phyloP scores from a whole-genome alignment of 352 stramenopile genomes.

The Globisporangium recalcitrans region DNA sequence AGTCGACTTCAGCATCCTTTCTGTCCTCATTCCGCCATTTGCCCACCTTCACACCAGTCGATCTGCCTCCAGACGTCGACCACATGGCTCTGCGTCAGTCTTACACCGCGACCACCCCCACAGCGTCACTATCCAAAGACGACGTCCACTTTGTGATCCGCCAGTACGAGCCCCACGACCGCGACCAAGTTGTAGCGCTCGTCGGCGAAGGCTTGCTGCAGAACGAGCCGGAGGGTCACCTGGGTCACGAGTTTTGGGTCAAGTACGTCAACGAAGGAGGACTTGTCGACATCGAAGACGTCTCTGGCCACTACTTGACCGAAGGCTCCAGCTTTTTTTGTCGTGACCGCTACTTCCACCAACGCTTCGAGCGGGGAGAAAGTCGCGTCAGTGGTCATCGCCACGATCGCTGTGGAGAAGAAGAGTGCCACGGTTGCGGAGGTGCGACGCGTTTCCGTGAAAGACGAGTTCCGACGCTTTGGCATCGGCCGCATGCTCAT shows the following conservation, averaged over 20 bases:
- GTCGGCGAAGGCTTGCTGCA: conserved; percentile 15
- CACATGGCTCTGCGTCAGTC: background rate
- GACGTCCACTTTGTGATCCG: conserved; percentile 9
- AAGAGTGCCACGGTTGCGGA: background rate
- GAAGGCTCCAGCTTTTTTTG: conserved; percentile 13
- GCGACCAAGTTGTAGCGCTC: conserved; percentile 12
- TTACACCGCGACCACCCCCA: background rate
- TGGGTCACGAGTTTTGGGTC: conserved; percentile 11
- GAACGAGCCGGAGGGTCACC: conserved; percentile 8
- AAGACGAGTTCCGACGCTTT: conserved; percentile 9
- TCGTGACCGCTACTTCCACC: background rate
- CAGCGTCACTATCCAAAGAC: background rate
- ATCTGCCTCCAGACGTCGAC: no score
- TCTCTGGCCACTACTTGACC: conserved; percentile 7
- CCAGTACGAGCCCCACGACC: conserved; percentile 16
- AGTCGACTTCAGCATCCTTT: no score
- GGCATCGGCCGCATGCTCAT: conserved; percentile 20
- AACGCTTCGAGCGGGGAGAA: background rate
- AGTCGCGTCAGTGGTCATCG: conserved; percentile 3
- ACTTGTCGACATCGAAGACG: conserved; percentile 15
- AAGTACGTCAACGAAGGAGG: conserved; percentile 20
- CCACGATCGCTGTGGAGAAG: conserved; percentile 7
- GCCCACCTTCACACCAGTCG: no score
- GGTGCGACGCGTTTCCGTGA: conserved; percentile 14
- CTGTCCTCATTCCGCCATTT: no score